Evolutionary conservation across 495 filamentous ascomycete genomes (phyloP), one percentile per base, ranked within the genome.

Genomic region (Endocarpon pusillum): DNA sequence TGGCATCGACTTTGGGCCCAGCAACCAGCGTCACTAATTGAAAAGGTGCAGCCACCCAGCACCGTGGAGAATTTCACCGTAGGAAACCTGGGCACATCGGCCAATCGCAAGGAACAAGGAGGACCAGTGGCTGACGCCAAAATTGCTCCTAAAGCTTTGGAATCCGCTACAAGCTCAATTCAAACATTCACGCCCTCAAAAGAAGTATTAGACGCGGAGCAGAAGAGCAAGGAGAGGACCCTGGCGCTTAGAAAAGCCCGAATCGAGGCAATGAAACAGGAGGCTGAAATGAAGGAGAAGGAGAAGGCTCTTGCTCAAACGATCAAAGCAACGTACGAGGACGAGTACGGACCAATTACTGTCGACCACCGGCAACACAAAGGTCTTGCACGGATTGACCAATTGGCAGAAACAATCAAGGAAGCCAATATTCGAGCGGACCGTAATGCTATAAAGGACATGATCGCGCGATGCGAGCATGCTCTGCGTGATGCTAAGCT

Each of bases 311-410:
- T 67, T 12, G 40, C 54, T n/a, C 41, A 46, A 20, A 55, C 61
- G 32, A 42, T 67, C 17, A 49, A 51, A 28, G 45, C 36, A 14
- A 61, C 65, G 21, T 65, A 67, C 41, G 62, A 67, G 43, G 46
- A 59, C 12, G 34, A 32, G 18, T 67, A 63, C 32, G 62, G 62
- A 6, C 48, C 36, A 1, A 64, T 65, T 35, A 58, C 61, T 41
- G 41, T 40, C 4, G 41, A 51, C 14, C 60, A 63, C 39, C 45
- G 45, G 18, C 57, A 60, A 28, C 36, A 25, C 11, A 17, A 12
- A 15, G 21, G 19, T 7, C 24, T n/a, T n/a, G n/a, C n/a, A n/a
- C n/a, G n/a, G n/a, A n/a, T n/a, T n/a, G n/a, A n/a, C n/a, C n/a
- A n/a, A n/a, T n/a, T n/a, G n/a, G n/a, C n/a, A n/a, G n/a, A n/a